These are phyloP conservation scores for Orbilia ellipsospora DNA, from an alignment of 2,329 filamentous ascomycete species.

Conservation along the genomic window DNA sequence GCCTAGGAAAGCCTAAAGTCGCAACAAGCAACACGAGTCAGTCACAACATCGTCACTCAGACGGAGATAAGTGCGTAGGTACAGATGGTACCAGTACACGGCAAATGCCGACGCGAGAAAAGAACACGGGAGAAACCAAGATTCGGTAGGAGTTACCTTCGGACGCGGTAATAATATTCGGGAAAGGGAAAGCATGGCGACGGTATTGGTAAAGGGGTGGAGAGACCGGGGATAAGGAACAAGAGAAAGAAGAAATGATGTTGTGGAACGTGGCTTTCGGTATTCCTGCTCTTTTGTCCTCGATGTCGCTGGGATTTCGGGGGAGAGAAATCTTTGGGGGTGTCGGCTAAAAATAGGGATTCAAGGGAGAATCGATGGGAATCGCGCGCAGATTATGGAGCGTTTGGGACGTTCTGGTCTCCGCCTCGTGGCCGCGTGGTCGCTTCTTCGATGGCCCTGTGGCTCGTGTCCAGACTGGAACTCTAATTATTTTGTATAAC, in stretches of 20 bases:
- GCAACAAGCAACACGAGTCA: constrained; percentile 46
- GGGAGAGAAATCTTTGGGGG: not conserved
- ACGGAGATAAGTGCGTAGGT: not conserved
- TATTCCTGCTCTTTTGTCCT: constrained; percentile 6
- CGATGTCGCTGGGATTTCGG: constrained; percentile 33
- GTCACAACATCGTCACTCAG: not conserved
- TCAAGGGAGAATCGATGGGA: constrained; percentile 9
- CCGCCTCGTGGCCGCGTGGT: constrained; percentile 27
- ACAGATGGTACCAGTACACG: too few species aligned
- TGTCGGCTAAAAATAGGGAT: constrained; percentile 51
- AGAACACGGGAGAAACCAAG: constrained; percentile 3
- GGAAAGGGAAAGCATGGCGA: constrained; percentile 50
- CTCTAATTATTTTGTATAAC: too few species aligned
- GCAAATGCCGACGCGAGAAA: not conserved
- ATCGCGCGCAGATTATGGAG: constrained; percentile 20
- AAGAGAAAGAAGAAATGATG: constrained; percentile 4
- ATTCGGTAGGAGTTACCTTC: constrained; percentile 31
- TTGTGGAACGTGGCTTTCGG: constrained; percentile 16
- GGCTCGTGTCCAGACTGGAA: constrained; percentile 20
- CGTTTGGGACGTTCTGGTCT: not conserved
- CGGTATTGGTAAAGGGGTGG: not conserved
- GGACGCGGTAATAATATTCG: constrained; percentile 55
- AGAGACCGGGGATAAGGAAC: not conserved
- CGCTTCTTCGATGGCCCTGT: constrained; percentile 4
- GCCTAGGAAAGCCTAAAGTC: constrained; percentile 79